Conservation (phyloP, 257 asterid genomes). For the Petrea volubilis region DNA sequence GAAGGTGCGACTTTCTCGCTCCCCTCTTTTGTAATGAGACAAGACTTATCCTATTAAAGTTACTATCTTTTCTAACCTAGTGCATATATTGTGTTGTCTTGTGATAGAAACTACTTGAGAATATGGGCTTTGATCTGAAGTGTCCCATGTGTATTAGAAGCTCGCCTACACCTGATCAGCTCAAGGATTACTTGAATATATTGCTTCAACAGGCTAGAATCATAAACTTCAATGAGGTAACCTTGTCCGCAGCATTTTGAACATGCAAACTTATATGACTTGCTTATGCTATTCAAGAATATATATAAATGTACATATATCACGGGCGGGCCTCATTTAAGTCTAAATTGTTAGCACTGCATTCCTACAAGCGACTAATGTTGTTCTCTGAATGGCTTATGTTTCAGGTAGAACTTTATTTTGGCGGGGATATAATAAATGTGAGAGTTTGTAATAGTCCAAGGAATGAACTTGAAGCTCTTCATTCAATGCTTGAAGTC, state of each 20-base stretch:
- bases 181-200: conserved; percentile 33
- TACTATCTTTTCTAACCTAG: background rate
- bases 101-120: conserved; percentile 63
- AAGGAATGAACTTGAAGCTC: conserved; percentile 85
- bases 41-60: background rate
- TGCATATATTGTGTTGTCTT: conserved; percentile 4
- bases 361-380: conserved; percentile 20
- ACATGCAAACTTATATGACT: conserved; percentile 10
- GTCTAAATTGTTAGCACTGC: too few relatives aligned
- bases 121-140: conserved; percentile 31
- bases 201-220: conserved; percentile 66
- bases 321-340: too few relatives aligned
- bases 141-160: conserved; percentile 37
- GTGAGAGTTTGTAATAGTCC: conserved; percentile 52
- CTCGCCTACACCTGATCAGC: conserved; percentile 45
- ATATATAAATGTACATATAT: background rate
- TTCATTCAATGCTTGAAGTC: conserved; percentile 55
- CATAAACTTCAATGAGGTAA: conserved; percentile 70
- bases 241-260: conserved; percentile 6
- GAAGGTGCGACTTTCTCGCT: conserved; percentile 55
- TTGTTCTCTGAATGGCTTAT: conserved; percentile 6
- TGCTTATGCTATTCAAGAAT: background rate
- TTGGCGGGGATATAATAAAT: conserved; percentile 46
- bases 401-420: conserved; percentile 83
- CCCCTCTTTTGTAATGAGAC: conserved; percentile 13